Evolutionary conservation across 345 rosid species (phyloP), one percentile per base, ranked within the genome.

Genomic region (Syzygium grande): DNA sequence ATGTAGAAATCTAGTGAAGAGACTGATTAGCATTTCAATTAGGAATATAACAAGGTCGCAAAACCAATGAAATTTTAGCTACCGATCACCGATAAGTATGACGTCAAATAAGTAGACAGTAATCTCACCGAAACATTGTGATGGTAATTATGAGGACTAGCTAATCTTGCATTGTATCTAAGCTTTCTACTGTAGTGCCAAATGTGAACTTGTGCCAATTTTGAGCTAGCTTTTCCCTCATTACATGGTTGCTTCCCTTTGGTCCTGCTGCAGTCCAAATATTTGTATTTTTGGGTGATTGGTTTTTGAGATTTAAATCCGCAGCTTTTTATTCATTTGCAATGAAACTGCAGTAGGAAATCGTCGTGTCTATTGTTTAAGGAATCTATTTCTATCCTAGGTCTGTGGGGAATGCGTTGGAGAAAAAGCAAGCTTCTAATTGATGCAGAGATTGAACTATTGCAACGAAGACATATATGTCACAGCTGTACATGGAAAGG

Each of bases 321-420:
- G 8, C 29, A 34, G 79, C 80, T 34, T 73, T 41, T 73, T 38
- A 73, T 73, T 68, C 80, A 73, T 73, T 73, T 73, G 80, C 80
- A 34, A 73, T 73, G 49, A 41, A 73, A 73, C 25, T 34, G 80
- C 80, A 73, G 80, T 34, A 73, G 80, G 49, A 73, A 73, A 73
- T 73, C 49, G 49, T 73, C 80, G 38, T 19, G 80, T 73, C 49
- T 73, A 46, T 73, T 73, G 80, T 34, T 34, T 73, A 73, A 73
- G 80, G 80, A 73, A 73, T 73, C 80, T 73, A 73, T 73, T 73
- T 73, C 19, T 73, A 49, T 73, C 49, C 89, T 89, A 98, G 99
- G 88, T 94, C 73, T 98, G 99, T 68, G 97, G 92, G 91, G 96
- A 91, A 63, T 98, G 99, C 94, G 94, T 98, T 52, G 99, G 99